These are phyloP conservation scores for Biscogniauxia mediterranea DNA, from an alignment of 2,329 filamentous ascomycete species.

Conservation along the genomic window DNA sequence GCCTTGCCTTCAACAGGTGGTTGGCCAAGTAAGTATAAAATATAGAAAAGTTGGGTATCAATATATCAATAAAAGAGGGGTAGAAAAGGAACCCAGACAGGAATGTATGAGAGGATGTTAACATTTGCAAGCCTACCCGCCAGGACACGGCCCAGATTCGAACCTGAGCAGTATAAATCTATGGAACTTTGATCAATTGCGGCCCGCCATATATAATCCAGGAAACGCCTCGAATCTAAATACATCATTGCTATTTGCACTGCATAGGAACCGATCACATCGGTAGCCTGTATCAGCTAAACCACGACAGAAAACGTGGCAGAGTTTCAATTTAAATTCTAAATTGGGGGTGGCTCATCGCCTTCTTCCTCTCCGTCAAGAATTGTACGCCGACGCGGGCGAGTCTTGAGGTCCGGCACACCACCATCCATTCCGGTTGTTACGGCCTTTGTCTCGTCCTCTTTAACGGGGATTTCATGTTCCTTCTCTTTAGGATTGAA, in stretches of 20 bases:
- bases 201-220: neutral
- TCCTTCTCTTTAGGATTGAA: conserved; percentile 55
- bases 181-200: neutral
- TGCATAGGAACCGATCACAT: neutral
- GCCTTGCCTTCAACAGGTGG: too few relatives aligned
- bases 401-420: conserved; percentile 15
- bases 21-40: too few relatives aligned
- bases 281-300: neutral
- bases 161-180: neutral
- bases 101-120: too few relatives aligned
- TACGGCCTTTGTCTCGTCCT: conserved; percentile 24
- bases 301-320: neutral
- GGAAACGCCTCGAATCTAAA: neutral
- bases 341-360: conserved; percentile 33
- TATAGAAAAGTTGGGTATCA: too few relatives aligned
- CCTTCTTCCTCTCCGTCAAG: conserved; percentile 34
- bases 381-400: conserved; percentile 28
- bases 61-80: too few relatives aligned
- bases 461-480: conserved; percentile 30
- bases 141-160: neutral
- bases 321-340: conserved; percentile 2
- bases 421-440: conserved; percentile 32
- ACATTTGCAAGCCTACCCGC: neutral
- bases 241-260: neutral
- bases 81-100: too few relatives aligned